These are phyloP conservation scores for Candida peoriensis DNA, from an alignment of 805 yeast genomes.

Conservation along the genomic window DNA sequence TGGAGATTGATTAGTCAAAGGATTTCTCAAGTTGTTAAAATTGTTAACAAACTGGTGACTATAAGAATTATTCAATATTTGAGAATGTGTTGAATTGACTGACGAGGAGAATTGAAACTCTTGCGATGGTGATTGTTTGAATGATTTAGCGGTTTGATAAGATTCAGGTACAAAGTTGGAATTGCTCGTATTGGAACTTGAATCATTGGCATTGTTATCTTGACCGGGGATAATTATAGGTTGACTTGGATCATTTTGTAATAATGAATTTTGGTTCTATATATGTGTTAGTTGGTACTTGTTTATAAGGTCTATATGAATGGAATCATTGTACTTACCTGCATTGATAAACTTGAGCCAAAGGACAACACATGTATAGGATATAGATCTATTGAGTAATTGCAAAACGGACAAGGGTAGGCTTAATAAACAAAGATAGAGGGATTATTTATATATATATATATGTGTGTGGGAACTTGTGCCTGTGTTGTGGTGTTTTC, in stretches of 20 bases:
- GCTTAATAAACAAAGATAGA: too few species aligned
- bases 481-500: too few species aligned
- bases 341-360: too few species aligned
- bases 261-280: constrained; percentile 8
- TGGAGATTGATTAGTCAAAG: constrained; percentile 18
- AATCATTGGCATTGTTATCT: constrained; percentile 7
- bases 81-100: constrained; percentile 20
- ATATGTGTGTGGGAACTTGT: too few species aligned
- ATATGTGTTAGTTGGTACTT: neutral
- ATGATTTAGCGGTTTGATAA: constrained; percentile 24
- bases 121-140: constrained; percentile 16
- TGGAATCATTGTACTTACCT: constrained; percentile 7
- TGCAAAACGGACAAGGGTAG: too few species aligned
- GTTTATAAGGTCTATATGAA: neutral
- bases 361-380: too few species aligned
- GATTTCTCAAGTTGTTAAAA: constrained; percentile 14
- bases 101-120: constrained; percentile 22
- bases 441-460: too few species aligned
- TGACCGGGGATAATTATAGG: constrained; percentile 29
- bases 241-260: constrained; percentile 21
- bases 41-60: constrained; percentile 19
- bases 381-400: too few species aligned
- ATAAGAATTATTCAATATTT: constrained; percentile 12
- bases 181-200: constrained; percentile 5
- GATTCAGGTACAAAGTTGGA: constrained; percentile 20